Base-by-base conservation (phyloP, 306 rosid species). In the Prunus armeniaca region DNA sequence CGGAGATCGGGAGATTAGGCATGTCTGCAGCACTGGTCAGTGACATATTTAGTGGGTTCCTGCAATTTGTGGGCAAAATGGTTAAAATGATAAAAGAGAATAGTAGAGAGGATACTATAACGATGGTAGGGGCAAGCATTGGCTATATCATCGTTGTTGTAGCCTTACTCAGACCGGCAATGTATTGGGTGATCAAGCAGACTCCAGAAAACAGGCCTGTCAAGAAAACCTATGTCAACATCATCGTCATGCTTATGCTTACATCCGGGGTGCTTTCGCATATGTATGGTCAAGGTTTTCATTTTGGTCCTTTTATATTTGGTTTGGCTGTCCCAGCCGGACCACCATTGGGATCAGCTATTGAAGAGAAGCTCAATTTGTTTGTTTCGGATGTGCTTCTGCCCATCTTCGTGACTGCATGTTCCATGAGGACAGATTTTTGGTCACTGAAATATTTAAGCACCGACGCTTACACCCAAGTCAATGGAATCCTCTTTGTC, bases 241-340 rank as follows among this genome's bases (percentile, higher is more conserved):
- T 64, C 9, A 73, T 86, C 57, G 19, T 87, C 22, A 2, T 69
- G 3, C 19, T 80, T 52, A 68, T 92, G n/a, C 64, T 90, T 17
- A 46, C 10, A 0, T 34, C 88, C 1, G 81, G 87, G 3, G 30
- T 56, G 13, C 0, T 78, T 19, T 19, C 91, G 1, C 12, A 74
- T 55, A 0, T 9, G 0, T 69, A 79, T 25, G 66, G 67, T 15
- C 91, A 86, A 56, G 52, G 73, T 7, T 78, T 86, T 19, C 1
- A 62, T 2, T 65, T 84, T 3, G 96, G 97, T 12, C 89, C 90
- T 66, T 78, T 82, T 32, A 22, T 92, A 14, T 67, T 92, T 24
- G 97, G 97, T 3, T 55, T 92, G 71, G 72, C 86, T 4, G 86
- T 90, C 22, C 93, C 92, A 0, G 91, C 85, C 60, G 96, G 97